Evolutionary conservation across 164 flowering plant genomes (phyloP).

Genomic region (Aristolochia fimbriata): DNA sequence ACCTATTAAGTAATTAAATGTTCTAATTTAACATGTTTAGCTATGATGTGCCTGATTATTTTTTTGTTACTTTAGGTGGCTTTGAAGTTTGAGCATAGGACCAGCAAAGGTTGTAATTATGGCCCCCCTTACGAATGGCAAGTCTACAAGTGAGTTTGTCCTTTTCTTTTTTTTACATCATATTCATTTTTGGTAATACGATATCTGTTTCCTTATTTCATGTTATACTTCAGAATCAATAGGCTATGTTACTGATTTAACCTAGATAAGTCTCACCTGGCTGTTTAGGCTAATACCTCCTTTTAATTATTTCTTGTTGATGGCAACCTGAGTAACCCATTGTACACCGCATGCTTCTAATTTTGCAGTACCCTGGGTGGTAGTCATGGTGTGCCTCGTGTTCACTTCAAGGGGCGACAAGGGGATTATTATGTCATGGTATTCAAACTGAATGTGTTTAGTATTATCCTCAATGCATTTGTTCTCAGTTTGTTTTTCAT

Average conservation of each 20-base stretch:
- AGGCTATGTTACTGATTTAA: no score
- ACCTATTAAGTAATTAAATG: no score
- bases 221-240: no score
- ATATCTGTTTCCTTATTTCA: no score
- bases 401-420: conserved; percentile 76
- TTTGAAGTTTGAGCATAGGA: conserved; percentile 75
- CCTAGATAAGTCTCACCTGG: no score
- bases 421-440: conserved; percentile 88
- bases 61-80: conserved; percentile 45
- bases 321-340: conserved; percentile 1
- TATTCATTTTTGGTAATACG: no score
- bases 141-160: conserved; percentile 55
- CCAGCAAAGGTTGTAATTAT: conserved; percentile 80
- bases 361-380: conserved; percentile 65
- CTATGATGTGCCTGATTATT: background rate
- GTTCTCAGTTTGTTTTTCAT: background rate
- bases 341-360: conserved; percentile 7
- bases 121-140: conserved; percentile 94
- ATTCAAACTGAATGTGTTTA: conserved; percentile 6
- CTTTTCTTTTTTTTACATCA: background rate
- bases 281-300: background rate
- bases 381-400: conserved; percentile 80
- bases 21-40: background rate
- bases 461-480: background rate
- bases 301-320: background rate